These are phyloP conservation scores for Cicer bijugum DNA, from an alignment of 306 rosid species.

Conservation along the genomic window DNA sequence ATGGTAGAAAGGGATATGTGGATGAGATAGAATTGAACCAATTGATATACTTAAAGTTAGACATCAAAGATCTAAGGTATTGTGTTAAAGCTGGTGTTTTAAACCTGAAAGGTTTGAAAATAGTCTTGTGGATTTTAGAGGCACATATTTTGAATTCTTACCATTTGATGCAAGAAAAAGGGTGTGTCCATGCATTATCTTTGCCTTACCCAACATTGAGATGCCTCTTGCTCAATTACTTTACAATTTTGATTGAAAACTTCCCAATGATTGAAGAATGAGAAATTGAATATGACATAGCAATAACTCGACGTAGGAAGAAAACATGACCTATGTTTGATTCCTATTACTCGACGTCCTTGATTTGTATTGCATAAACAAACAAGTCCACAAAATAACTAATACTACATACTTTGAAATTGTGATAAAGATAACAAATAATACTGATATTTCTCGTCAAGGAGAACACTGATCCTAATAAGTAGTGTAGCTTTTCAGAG, in stretches of 20 bases:
- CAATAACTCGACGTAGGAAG: too few species aligned
- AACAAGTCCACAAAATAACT: too few species aligned
- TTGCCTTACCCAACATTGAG: constrained; percentile 38
- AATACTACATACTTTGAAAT: too few species aligned
- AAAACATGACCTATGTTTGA: too few species aligned
- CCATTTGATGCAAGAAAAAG: not conserved
- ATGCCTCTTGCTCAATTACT: constrained; percentile 33
- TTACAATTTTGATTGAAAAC: constrained; percentile 48
- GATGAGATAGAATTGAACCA: constrained; percentile 41
- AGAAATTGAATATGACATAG: not conserved
- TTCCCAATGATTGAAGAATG: constrained; percentile 41
- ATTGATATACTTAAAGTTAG: constrained; percentile 36
- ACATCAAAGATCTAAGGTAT: constrained; percentile 22
- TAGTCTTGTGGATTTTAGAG: constrained; percentile 36
- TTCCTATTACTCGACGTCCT: too few species aligned
- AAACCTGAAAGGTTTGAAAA: constrained; percentile 43
- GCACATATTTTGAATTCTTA: constrained; percentile 35
- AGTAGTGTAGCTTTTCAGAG: too few species aligned
- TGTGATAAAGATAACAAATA: too few species aligned
- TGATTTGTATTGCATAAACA: too few species aligned
- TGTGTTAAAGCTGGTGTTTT: constrained; percentile 47
- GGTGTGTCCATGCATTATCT: too few species aligned
- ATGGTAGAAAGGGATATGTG: not conserved
- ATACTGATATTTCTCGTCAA: too few species aligned
- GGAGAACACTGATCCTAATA: too few species aligned